phyloP scores from a whole-genome alignment of 768 basidiomycete species.

The Phaeotremella fagi region DNA sequence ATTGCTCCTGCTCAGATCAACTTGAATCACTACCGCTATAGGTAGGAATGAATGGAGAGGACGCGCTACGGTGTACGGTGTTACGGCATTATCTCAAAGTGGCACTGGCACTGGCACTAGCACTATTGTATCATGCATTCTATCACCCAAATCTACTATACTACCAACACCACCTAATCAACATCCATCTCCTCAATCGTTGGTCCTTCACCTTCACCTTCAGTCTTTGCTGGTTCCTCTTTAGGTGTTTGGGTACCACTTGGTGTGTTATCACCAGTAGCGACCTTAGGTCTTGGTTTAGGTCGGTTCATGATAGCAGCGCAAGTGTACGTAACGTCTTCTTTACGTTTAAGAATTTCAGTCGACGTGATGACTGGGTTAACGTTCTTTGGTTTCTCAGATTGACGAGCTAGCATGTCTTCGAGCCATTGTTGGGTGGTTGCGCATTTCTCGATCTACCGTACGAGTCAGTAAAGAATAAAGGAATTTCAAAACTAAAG shows the following conservation, averaged over 20 bases:
- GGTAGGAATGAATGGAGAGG: no score
- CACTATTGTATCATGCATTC: no score
- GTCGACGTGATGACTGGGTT: slow-evolving; percentile 74
- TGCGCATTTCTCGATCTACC: slow-evolving; percentile 83
- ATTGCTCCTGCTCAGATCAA: no score
- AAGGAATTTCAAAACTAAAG: neutral
- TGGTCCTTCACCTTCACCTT: slow-evolving; percentile 32
- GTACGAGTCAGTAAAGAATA: neutral
- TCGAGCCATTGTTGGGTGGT: slow-evolving; percentile 93
- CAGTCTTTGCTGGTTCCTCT: slow-evolving; percentile 35
- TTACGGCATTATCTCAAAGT: no score
- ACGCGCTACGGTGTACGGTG: no score
- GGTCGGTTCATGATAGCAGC: slow-evolving; percentile 84
- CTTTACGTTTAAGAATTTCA: slow-evolving; percentile 84
- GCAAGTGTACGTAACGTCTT: slow-evolving; percentile 85
- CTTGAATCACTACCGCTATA: no score
- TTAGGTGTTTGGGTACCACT: slow-evolving; percentile 36
- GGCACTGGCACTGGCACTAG: no score
- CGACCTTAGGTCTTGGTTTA: slow-evolving; percentile 73
- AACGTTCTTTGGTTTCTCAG: slow-evolving; percentile 80
- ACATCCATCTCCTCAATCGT: slow-evolving; percentile 49
- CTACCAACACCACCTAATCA: slow-evolving; percentile 23
- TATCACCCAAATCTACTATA: neutral
- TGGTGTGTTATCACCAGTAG: slow-evolving; percentile 22
- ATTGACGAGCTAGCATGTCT: slow-evolving; percentile 80